Evolutionary conservation across 164 flowering plant species (phyloP).

Genomic region (Annona squamosa): DNA sequence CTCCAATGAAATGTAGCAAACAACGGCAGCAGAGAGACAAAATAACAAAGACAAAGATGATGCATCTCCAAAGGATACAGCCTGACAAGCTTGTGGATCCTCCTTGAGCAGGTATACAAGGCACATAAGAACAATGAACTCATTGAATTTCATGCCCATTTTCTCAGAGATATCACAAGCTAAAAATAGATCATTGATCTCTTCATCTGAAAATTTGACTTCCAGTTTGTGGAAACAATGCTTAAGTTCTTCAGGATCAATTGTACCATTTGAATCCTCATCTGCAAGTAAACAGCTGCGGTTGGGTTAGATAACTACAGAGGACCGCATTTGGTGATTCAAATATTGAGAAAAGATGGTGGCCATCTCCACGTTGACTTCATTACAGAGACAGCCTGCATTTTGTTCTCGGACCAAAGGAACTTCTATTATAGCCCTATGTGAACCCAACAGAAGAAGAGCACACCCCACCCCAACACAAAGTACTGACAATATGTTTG

Average conservation of each 20-base stretch:
- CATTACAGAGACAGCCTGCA: not conserved
- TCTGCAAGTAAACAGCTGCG: slow-evolving; percentile 30
- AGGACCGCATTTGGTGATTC: not conserved
- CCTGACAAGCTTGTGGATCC: slow-evolving; percentile 37
- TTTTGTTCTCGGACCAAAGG: not conserved
- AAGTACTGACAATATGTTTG: too few species aligned
- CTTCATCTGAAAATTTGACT: slow-evolving; percentile 65
- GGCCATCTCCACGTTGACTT: not conserved
- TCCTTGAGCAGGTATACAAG: slow-evolving; percentile 88
- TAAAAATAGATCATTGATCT: slow-evolving; percentile 66
- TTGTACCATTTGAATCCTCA: slow-evolving; percentile 74
- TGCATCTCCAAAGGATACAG: slow-evolving; percentile 43
- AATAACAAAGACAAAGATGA: not conserved
- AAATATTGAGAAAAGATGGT: not conserved
- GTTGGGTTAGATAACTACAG: too few species aligned
- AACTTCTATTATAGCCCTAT: not conserved
- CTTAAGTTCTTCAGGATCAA: slow-evolving; percentile 78
- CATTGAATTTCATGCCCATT: slow-evolving; percentile 78
- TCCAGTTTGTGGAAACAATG: slow-evolving; percentile 66
- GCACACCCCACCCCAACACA: not conserved
- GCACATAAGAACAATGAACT: slow-evolving; percentile 92
- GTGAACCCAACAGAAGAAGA: not conserved
- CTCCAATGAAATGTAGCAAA: not conserved
- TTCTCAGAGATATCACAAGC: slow-evolving; percentile 65
- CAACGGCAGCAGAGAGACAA: not conserved